These are phyloP conservation scores for Penicillium sp. DNA, from an alignment of 2,329 filamentous ascomycete species.

Conservation along the genomic window DNA sequence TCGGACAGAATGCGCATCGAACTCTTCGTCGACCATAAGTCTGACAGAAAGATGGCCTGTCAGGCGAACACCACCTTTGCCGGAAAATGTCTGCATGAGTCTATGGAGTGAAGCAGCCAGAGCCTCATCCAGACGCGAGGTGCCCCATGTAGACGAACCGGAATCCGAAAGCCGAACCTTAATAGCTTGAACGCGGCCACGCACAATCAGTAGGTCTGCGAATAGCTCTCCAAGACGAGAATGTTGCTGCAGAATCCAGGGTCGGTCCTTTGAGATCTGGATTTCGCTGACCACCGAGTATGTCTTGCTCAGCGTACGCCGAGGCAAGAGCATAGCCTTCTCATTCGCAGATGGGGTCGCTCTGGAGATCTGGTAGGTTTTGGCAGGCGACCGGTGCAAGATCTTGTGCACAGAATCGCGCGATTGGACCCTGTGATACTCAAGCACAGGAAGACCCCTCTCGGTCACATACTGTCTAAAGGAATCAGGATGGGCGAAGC, in stretches of 20 bases:
- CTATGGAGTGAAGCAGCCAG: slow-evolving; percentile 60
- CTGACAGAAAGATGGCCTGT: slow-evolving; percentile 73
- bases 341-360: slow-evolving; percentile 49
- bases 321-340: slow-evolving; percentile 58
- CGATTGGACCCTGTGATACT: slow-evolving; percentile 55
- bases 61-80: slow-evolving; percentile 49
- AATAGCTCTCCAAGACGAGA: slow-evolving; percentile 66
- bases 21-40: slow-evolving; percentile 59
- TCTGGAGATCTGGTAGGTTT: slow-evolving; percentile 63
- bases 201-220: slow-evolving; percentile 68
- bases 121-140: slow-evolving; percentile 54
- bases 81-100: slow-evolving; percentile 62
- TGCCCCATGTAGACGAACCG: slow-evolving; percentile 65
- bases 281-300: slow-evolving; percentile 55
- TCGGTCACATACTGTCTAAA: slow-evolving; percentile 61
- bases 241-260: slow-evolving; percentile 70
- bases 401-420: slow-evolving; percentile 54
- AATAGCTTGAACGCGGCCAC: slow-evolving; percentile 63
- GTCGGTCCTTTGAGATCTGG: slow-evolving; percentile 52
- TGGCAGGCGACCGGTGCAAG: slow-evolving; percentile 46
- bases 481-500: slow-evolving; percentile 62
- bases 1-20: slow-evolving; percentile 31
- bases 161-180: slow-evolving; percentile 63
- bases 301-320: slow-evolving; percentile 53
- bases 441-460: slow-evolving; percentile 55